These are phyloP conservation scores for Candida patagonica DNA, from an alignment of 805 yeast species.

Conservation along the genomic window DNA sequence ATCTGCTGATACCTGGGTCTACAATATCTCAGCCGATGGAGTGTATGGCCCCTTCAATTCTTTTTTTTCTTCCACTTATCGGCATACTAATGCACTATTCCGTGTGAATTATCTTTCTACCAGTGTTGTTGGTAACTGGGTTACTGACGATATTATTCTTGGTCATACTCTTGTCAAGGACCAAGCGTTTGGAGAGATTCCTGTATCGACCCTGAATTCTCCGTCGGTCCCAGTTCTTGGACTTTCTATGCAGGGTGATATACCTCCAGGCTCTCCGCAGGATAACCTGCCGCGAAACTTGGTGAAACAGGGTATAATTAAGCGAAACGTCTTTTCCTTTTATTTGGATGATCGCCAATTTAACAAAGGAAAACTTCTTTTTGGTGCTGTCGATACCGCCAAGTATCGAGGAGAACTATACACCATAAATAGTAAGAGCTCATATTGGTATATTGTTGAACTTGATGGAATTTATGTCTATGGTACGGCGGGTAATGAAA, in stretches of 20 bases:
- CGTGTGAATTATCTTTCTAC: constrained; percentile 10
- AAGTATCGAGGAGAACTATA: constrained; percentile 34
- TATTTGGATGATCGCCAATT: constrained; percentile 32
- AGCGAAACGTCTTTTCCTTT: constrained; percentile 39
- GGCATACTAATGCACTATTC: constrained; percentile 8
- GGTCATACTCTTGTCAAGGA: constrained; percentile 36
- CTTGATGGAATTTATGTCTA: constrained; percentile 9
- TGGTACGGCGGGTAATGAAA: constrained; percentile 1
- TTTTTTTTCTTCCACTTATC: constrained; percentile 5
- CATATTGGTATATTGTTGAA: not conserved
- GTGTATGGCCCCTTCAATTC: constrained; percentile 22
- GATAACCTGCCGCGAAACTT: constrained; percentile 53
- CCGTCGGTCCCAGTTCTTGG: constrained; percentile 18
- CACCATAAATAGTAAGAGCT: constrained; percentile 5
- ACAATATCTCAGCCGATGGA: constrained; percentile 3
- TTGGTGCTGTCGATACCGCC: constrained; percentile 45
- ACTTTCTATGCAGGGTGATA: constrained; percentile 20
- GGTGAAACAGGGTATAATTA: constrained; percentile 45
- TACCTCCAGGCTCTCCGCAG: constrained; percentile 29
- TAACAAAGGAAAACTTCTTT: constrained; percentile 32
- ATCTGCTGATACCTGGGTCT: constrained; percentile 65
- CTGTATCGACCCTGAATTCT: not conserved
- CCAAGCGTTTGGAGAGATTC: constrained; percentile 14
- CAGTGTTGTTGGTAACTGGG: constrained; percentile 42
- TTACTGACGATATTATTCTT: constrained; percentile 47